Base-by-base conservation (phyloP, 179 eudicot genomes). In the Camellia oleifera region DNA sequence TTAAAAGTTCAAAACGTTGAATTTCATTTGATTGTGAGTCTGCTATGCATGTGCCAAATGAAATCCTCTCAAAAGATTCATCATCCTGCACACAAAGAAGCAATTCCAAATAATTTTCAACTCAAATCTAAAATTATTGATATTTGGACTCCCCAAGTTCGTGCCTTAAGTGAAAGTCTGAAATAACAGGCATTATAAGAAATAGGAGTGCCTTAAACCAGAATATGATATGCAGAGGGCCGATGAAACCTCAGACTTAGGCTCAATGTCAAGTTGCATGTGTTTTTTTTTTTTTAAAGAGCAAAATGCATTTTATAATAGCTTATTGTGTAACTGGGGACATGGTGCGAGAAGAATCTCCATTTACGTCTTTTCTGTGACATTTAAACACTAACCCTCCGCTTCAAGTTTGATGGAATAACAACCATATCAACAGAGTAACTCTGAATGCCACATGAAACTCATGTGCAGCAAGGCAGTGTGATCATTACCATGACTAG, bases 1-100 rank as follows among this genome's bases (percentile, higher is more conserved):
- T 91, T 80, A 96, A 79, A 69, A 92, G 83, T 80, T 94, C 98
- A 85, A 96, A 96, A 40, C 99, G 97, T 69, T 84, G 91, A 82
- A 92, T 85, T 82, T 94, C 97, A 81, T 86, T 87, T 44, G 97
- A 82, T 62, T 86, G 88, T 56, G 89, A 88, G 45, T 85, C 84
- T 73, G 64, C 81, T 74, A 78, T 62, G 62, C 71, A 87, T 15
- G 72, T 77, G 69, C 66, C 82, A 61, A 69, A 75, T 67, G 75
- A 64, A 82, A 74, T 72, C 40, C 83, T 75, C 32, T 71, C 87
- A 80, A 72, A 44, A 77, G 87, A 75, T 68, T 75, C 80, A 53
- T 88, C 88, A 71, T 74, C 87, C 99, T 96, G 92, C 84, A 82
- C 32, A 64, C 60, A 45, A 15, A 60, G 45, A 32, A 58, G 23